Base-by-base conservation (phyloP, 805 yeast genomes). In the Wickerhamiella musiphila region DNA sequence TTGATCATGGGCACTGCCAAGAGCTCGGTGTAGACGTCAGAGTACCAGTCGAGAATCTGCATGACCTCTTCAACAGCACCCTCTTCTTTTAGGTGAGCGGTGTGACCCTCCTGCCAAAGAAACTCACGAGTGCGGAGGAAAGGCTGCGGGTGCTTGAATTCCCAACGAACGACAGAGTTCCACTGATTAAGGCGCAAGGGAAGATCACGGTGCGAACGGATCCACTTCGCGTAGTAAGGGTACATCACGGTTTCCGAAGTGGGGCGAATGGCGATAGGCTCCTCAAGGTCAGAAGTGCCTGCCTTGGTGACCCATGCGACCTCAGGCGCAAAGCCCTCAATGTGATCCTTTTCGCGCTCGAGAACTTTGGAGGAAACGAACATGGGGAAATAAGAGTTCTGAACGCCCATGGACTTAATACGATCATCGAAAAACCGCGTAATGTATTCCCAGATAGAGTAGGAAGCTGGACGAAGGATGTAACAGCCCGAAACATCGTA, bases 161-260 rank as follows among this genome's bases (percentile, higher is more conserved):
- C 99, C 99, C 98, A 90, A 66, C 99, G 78, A 31, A 90, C 99
- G 28, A 90, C 99, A 13, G 95, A 84, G 65, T 92, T 92, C 99
- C 99, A 90, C 63, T 90, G 99, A 66, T 90, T 90, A 52, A 90
- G 69, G 51, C 78, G 79, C 60, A 90, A 66, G 40, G 99, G 99
- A 54, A 92, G 69, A 57, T 90, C 99, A 60, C 98, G 78, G 64
- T 90, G 93, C 19, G 96, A 84, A 60, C 94, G 78, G 52, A 90
- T 77, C 99, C 99, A 90, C 60, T 90, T 90, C 48, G 96, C 81
- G 55, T 86, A 90, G 73, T 90, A 92, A 39, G 99, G 99, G 58
- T 90, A 90, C 98, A 90, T 90, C 54, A 90, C 98, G 33, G 99
- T 90, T 60, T 90, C 99, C 14, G 95, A 84, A 23, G 99, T 90